These are phyloP conservation scores for Tuber aestivum DNA, from an alignment of 495 filamentous ascomycete species.

Conservation along the genomic window DNA sequence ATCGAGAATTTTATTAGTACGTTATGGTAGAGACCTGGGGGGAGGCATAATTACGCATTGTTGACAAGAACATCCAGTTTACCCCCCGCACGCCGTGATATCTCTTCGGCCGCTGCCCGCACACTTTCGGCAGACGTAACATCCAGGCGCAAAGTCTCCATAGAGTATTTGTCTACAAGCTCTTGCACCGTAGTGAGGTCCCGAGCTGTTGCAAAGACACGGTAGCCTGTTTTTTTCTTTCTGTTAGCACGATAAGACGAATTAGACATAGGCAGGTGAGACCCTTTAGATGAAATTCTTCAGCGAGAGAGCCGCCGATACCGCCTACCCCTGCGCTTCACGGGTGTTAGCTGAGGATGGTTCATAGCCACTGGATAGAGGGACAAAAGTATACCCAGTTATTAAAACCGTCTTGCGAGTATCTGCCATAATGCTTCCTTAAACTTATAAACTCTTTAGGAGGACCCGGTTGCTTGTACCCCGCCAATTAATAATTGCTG, in stretches of 20 bases:
- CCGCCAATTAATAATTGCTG: background rate
- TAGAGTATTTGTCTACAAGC: conserved; percentile 42
- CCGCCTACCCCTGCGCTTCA: conserved; percentile 45
- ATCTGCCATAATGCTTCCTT: conserved; percentile 7
- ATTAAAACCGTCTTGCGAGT: conserved; percentile 35
- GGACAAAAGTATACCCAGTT: conserved; percentile 25
- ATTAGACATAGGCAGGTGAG: background rate
- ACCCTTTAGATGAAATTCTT: conserved; percentile 49
- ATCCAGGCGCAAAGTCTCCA: conserved; percentile 51
- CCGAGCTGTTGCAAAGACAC: conserved; percentile 56
- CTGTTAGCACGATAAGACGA: background rate
- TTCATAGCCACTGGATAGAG: background rate
- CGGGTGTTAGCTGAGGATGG: background rate
- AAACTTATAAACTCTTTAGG: background rate
- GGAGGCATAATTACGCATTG: conserved; percentile 50
- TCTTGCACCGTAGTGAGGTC: conserved; percentile 45
- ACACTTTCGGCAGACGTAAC: conserved; percentile 48
- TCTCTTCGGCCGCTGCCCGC: conserved; percentile 23
- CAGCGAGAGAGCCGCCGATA: conserved; percentile 54
- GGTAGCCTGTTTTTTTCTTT: conserved; percentile 34
- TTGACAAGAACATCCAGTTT: conserved; percentile 53
- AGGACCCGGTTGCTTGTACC: background rate
- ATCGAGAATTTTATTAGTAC: background rate
- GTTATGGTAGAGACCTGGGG: background rate
- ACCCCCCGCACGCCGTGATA: conserved; percentile 33